Evolutionary conservation across 768 basidiomycete genomes (phyloP).

Genomic region (Coprinopsis strossmayeri): DNA sequence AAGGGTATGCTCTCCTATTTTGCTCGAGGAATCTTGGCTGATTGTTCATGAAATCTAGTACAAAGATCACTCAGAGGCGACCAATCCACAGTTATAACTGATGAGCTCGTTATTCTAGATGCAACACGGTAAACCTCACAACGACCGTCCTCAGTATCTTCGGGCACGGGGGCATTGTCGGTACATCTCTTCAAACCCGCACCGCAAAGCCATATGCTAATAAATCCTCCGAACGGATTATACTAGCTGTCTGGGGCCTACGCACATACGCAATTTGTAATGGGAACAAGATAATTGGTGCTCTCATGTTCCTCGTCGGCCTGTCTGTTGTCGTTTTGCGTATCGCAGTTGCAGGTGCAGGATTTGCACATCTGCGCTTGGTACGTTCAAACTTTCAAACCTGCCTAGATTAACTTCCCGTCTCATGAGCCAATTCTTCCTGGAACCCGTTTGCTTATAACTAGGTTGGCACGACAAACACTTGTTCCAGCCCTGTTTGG

Average conservation of each 20-base stretch:
- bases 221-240: not conserved
- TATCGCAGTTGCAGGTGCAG: not conserved
- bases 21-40: not conserved
- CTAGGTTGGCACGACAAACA: not conserved
- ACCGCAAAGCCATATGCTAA: not conserved
- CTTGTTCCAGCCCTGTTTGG: not conserved
- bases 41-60: too few relatives aligned
- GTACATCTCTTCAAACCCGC: too few relatives aligned
- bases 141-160: conserved; percentile 1
- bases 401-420: not conserved
- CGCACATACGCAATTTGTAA: conserved; percentile 4
- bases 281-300: not conserved
- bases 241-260: conserved; percentile 8
- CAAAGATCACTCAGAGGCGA: not conserved
- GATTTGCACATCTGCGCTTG: not conserved
- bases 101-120: not conserved
- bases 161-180: not conserved
- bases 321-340: not conserved
- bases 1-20: not conserved
- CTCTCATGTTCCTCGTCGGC: not conserved
- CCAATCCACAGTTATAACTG: not conserved
- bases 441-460: not conserved
- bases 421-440: not conserved
- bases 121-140: not conserved
- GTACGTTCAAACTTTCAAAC: not conserved